Base-by-base conservation (phyloP, 768 basidiomycete species). In the Auricularia sp. region DNA sequence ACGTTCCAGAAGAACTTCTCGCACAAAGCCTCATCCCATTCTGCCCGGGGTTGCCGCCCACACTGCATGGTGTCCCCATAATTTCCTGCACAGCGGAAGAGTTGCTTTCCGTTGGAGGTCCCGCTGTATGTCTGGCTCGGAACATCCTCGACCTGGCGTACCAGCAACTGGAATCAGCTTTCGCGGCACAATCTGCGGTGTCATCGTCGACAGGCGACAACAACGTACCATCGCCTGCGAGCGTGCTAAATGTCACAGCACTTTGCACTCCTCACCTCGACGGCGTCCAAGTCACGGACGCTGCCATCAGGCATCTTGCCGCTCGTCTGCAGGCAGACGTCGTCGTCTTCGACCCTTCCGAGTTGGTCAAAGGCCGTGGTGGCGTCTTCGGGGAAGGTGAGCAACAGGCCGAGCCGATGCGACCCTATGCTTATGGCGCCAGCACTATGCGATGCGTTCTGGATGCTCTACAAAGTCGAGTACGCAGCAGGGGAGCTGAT, bases 321-420 rank as follows among this genome's bases (percentile, higher is more conserved):
- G 53, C 61, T 34, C 64, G 70, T 12, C 42, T 74, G 6, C 70
- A 69, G 8, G 75, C 74, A 10, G 76, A 77, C 56, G 66, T 77
- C 5, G 70, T 75, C 2, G 51, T 73, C 23, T 54, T 78, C 3
- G 76, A 78, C 64, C 66, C 74, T n/a, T 64, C 72, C 1, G 67
- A 72, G 36, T 62, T 76, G 2, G 72, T 67, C 0, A 60, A 75
- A 0, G 74, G 74, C 34, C 66, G 70, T 3, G 64, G 68, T 39
- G 75, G 75, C 2, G 58, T 62, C 11, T 69, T 70, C 11, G 74
- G 75, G 8, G 68, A 70, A 64, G 68, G 75, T 69, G 61, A 54
- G 65, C 18, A 44, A 18, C 43, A 11, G 11, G 18, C 18, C 3
- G 29, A 29, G 18, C 8, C 14, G n/a, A 36, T 54, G n/a, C 47